Evolutionary conservation across 768 basidiomycete species (phyloP).

Genomic region (Boletus tylopilopsis): DNA sequence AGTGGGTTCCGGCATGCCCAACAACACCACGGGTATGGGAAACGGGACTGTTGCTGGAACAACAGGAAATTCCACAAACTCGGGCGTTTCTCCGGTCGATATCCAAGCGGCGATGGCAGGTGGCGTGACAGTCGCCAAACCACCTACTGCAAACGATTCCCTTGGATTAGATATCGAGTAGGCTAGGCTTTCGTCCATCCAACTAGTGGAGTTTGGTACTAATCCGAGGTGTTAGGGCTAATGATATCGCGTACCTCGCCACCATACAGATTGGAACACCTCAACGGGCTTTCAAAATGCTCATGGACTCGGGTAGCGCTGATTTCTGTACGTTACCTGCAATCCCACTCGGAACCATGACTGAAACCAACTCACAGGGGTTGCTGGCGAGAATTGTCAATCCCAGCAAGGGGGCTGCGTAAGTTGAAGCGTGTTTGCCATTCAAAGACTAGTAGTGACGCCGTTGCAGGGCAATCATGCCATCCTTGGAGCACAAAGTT

Average conservation of each 20-base stretch:
- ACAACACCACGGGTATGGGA: constrained; percentile 5
- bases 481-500: constrained; percentile 59
- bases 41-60: constrained; percentile 9
- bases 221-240: constrained; percentile 30
- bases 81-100: constrained; percentile 35
- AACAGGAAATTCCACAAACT: constrained; percentile 11
- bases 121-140: constrained; percentile 41
- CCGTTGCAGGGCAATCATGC: constrained; percentile 54
- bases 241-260: constrained; percentile 57
- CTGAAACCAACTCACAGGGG: constrained; percentile 30
- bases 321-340: constrained; percentile 45
- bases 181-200: constrained; percentile 18
- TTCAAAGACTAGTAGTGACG: constrained; percentile 17
- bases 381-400: constrained; percentile 51
- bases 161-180: constrained; percentile 71
- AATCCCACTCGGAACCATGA: background rate
- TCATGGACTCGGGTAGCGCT: constrained; percentile 71
- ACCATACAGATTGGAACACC: constrained; percentile 67
- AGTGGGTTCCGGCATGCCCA: background rate
- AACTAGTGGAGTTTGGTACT: background rate
- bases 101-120: constrained; percentile 33
- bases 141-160: constrained; percentile 46
- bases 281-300: constrained; percentile 47
- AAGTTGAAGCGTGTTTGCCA: constrained; percentile 13
- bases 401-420: constrained; percentile 42